Conservation (phyloP, 2,329 filamentous ascomycete genomes). For the Thielaviopsis punctulata region DNA sequence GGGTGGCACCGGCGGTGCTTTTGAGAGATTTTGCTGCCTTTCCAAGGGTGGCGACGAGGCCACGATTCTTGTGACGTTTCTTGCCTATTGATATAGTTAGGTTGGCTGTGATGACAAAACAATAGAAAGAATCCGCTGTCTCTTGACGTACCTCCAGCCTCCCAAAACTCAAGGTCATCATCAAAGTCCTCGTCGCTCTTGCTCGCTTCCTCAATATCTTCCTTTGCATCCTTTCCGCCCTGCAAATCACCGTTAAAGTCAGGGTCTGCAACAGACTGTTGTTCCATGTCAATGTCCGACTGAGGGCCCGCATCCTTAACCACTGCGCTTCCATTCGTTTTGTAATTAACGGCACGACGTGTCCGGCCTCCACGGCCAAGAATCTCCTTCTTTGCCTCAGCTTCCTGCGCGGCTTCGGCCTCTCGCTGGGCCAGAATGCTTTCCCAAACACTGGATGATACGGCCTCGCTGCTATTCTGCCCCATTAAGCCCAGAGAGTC, state of each 20-base stretch:
- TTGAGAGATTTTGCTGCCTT: not conserved
- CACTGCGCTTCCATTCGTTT: not conserved
- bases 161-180: not conserved
- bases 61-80: not conserved
- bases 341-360: conserved; percentile 25
- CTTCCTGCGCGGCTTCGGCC: conserved; percentile 55
- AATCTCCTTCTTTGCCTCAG: conserved; percentile 45
- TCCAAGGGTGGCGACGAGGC: not conserved
- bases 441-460: conserved; percentile 54
- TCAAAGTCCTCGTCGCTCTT: not conserved
- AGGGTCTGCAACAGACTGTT: not conserved
- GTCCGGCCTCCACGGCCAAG: conserved; percentile 73
- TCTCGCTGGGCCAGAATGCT: conserved; percentile 74
- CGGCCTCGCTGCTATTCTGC: conserved; percentile 30
- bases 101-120: not conserved
- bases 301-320: conserved; percentile 14
- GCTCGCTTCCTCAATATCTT: not conserved
- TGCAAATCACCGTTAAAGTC: not conserved
- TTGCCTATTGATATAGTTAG: not conserved
- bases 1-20: not conserved
- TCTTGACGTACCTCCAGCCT: not conserved
- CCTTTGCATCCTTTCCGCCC: not conserved
- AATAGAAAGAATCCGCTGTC: not conserved
- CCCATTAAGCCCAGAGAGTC: conserved; percentile 25
- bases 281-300: conserved; percentile 14